Percentiles rank a stretch among this genome's conserved stretches.
Conservation (phyloP, 108 stramenopile species). For the Fragilariopsis cylindrus region DNA sequence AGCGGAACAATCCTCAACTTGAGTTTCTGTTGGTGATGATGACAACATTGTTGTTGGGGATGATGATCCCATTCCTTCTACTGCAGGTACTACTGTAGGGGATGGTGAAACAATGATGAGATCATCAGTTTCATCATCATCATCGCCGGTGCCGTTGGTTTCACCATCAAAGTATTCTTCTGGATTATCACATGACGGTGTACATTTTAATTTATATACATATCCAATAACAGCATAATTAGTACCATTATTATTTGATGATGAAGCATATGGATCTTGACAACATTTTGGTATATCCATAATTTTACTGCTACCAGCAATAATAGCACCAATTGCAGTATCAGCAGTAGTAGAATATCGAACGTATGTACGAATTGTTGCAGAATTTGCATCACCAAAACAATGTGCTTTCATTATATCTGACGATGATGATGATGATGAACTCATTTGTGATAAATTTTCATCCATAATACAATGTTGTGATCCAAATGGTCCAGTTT, state of each 20-base stretch:
- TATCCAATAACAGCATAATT: neutral
- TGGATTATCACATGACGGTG: neutral
- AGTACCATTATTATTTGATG: neutral
- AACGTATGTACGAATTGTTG: neutral
- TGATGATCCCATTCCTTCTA: neutral
- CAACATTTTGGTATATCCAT: neutral
- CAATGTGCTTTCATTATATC: neutral
- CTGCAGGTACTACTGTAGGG: neutral
- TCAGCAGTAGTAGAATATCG: neutral
- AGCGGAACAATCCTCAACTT: neutral
- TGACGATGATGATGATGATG: neutral
- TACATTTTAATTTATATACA: neutral
- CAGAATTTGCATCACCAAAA: neutral
- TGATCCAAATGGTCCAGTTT: neutral
- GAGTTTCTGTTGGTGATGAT: neutral
- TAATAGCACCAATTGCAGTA: neutral
- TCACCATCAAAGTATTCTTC: neutral
- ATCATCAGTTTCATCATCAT: neutral
- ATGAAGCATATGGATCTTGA: neutral
- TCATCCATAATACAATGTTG: neutral
- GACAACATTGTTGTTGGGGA: neutral
- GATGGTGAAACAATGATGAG: neutral
- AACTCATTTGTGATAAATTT: neutral
- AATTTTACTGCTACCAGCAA: neutral
- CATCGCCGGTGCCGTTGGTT: neutral